Evolutionary conservation across 331 rosid genomes (phyloP).

Genomic region (Saraca asoca): DNA sequence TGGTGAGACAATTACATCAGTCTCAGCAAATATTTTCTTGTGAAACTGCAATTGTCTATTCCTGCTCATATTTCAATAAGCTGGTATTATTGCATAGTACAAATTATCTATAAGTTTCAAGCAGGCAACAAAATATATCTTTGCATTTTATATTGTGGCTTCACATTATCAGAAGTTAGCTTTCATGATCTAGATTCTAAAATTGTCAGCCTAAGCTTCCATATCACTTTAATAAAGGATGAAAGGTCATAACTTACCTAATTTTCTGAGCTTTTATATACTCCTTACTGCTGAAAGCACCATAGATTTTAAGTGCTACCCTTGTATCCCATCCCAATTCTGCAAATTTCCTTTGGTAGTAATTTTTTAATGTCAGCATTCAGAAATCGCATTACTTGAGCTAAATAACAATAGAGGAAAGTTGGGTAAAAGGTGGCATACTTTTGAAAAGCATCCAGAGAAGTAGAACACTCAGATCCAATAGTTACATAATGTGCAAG

Average conservation of each 20-base stretch:
- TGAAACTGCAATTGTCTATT: conserved; percentile 82
- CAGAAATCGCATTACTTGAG: conserved; percentile 29
- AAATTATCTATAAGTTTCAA: too few species aligned
- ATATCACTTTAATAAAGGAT: conserved; percentile 15
- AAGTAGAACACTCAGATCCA: conserved; percentile 73
- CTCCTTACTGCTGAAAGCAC: conserved; percentile 77
- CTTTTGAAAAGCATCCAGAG: conserved; percentile 60
- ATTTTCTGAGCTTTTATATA: conserved; percentile 84
- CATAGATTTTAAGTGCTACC: conserved; percentile 69
- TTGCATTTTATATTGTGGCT: background rate
- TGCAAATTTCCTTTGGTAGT: conserved; percentile 50
- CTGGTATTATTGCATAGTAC: background rate
- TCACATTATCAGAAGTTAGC: background rate
- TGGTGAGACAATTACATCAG: conserved; percentile 90
- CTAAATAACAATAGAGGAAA: conserved; percentile 22
- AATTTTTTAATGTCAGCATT: conserved; percentile 36
- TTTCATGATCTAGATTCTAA: background rate
- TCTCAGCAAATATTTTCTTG: conserved; percentile 58
- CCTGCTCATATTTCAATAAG: conserved; percentile 41
- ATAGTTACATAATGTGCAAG: conserved; percentile 84
- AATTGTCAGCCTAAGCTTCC: conserved; percentile 6
- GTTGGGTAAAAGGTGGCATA: conserved; percentile 39
- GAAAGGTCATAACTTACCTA: conserved; percentile 45
- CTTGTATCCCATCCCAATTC: conserved; percentile 89
- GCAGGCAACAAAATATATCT: too few species aligned